A percentile compares a stretch with the other conserved stretches of the same genome.
Evolutionary conservation across 2,329 filamentous ascomycete species (phyloP).

Genomic region (Scedosporium aurantiacum): DNA sequence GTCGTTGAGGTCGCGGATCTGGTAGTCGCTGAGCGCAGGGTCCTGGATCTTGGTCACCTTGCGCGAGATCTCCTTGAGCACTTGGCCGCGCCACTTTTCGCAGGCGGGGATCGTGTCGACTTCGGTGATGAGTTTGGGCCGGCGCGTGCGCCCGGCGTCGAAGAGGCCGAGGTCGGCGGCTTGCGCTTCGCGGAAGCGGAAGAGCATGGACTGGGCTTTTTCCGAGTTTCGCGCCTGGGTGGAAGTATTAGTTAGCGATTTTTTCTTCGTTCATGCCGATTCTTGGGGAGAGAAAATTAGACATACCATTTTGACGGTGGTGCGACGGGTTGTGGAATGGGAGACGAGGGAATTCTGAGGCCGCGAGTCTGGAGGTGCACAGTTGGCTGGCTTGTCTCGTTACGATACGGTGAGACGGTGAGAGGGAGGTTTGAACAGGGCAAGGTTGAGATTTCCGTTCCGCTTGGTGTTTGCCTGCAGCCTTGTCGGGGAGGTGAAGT

Average conservation of each 20-base stretch:
- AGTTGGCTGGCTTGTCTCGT: not conserved
- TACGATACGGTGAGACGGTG: not conserved
- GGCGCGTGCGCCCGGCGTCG: constrained; percentile 78
- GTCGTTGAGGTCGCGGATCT: constrained; percentile 95
- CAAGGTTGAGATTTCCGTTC: not conserved
- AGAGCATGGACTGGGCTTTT: constrained; percentile 99
- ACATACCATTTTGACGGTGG: constrained; percentile 7
- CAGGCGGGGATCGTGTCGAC: constrained; percentile 74
- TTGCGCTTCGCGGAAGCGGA: constrained; percentile 96
- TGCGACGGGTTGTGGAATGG: not conserved
- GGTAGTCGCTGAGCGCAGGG: constrained; percentile 80
- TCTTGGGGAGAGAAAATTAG: not conserved
- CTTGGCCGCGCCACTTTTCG: constrained; percentile 97
- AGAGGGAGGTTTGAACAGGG: not conserved
- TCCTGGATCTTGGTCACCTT: constrained; percentile 97
- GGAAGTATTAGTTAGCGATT: not conserved
- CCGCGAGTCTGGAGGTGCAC: not conserved
- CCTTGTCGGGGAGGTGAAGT: not conserved
- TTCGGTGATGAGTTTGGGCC: constrained; percentile 82
- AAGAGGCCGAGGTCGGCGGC: constrained; percentile 93
- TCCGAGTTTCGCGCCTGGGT: constrained; percentile 84
- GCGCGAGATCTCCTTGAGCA: constrained; percentile 91
- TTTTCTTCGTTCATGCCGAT: not conserved
- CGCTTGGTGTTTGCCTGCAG: not conserved
- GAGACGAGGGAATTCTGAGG: not conserved